phyloP scores from a whole-genome alignment of 202 grass and related monocot genomes.

The Sporobolus alterniflorus region DNA sequence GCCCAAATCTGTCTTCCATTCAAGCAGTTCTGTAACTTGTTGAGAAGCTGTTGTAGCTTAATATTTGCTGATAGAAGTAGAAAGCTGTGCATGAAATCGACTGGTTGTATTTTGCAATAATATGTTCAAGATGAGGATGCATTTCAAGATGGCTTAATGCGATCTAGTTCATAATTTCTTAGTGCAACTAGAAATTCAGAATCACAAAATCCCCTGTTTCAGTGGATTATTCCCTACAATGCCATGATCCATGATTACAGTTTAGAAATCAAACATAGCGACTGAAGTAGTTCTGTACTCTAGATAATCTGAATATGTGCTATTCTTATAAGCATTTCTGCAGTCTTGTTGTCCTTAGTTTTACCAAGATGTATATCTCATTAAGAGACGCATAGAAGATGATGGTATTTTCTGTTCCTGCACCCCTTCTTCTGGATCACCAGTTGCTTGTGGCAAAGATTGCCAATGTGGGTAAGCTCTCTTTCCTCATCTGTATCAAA shows the following conservation, averaged over 20 bases:
- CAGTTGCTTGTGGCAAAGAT: slow-evolving; percentile 69
- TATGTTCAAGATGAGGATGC: background rate
- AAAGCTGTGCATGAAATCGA: background rate
- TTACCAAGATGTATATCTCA: slow-evolving; percentile 71
- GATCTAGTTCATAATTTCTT: background rate
- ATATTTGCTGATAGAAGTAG: background rate
- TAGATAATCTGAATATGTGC: background rate
- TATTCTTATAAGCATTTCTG: background rate
- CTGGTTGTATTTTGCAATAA: slow-evolving; percentile 5
- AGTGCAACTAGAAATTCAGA: background rate
- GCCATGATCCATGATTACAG: background rate
- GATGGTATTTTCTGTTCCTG: slow-evolving; percentile 92
- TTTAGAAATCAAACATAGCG: slow-evolving; percentile 1
- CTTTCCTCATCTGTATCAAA: background rate
- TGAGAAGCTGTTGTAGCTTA: background rate
- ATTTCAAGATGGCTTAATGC: slow-evolving; percentile 13
- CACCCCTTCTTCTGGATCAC: slow-evolving; percentile 53
- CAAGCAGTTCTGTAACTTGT: slow-evolving; percentile 3
- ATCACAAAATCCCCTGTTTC: background rate
- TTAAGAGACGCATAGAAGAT: slow-evolving; percentile 81
- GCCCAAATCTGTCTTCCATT: slow-evolving; percentile 18
- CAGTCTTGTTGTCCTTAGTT: slow-evolving; percentile 54
- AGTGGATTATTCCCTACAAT: background rate
- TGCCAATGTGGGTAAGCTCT: slow-evolving; percentile 86
- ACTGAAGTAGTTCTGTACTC: background rate